A percentile compares a stretch with the other conserved stretches of the same genome.
Evolutionary conservation across 352 stramenopile species (phyloP).

Genomic region (Globisporangium perplexum): DNA sequence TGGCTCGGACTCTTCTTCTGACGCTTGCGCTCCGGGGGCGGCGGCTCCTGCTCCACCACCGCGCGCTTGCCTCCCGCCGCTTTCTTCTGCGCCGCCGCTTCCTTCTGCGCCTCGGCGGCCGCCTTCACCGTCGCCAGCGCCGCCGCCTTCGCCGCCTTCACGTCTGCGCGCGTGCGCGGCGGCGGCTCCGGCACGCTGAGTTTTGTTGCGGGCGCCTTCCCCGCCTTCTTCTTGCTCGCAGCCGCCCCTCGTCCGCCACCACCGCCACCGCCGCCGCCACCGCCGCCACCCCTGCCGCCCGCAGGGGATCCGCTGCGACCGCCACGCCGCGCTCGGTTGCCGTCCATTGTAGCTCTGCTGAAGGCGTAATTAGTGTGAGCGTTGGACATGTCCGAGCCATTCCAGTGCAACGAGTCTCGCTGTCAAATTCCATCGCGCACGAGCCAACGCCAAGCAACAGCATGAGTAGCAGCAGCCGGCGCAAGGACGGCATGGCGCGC

Average conservation of each 20-base stretch:
- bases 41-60: not conserved
- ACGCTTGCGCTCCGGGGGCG: not conserved
- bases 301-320: not conserved
- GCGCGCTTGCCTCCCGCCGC: not conserved
- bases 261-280: too few relatives aligned
- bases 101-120: slow-evolving; percentile 17
- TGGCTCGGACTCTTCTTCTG: not conserved
- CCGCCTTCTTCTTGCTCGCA: not conserved
- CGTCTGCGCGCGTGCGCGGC: slow-evolving; percentile 8
- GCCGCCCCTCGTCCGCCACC: not conserved
- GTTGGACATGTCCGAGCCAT: not conserved
- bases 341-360: not conserved
- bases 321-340: not conserved
- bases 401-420: not conserved
- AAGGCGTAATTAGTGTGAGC: not conserved
- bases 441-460: not conserved
- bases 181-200: not conserved
- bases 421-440: too few relatives aligned
- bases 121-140: slow-evolving; percentile 8
- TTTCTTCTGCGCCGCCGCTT: not conserved
- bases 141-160: slow-evolving; percentile 12
- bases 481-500: slow-evolving; percentile 13
- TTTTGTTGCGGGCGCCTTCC: not conserved
- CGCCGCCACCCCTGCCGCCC: too few relatives aligned
- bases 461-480: slow-evolving; percentile 13